Base-by-base conservation (phyloP, 2,329 filamentous ascomycete genomes). In the Claviceps sp. region DNA sequence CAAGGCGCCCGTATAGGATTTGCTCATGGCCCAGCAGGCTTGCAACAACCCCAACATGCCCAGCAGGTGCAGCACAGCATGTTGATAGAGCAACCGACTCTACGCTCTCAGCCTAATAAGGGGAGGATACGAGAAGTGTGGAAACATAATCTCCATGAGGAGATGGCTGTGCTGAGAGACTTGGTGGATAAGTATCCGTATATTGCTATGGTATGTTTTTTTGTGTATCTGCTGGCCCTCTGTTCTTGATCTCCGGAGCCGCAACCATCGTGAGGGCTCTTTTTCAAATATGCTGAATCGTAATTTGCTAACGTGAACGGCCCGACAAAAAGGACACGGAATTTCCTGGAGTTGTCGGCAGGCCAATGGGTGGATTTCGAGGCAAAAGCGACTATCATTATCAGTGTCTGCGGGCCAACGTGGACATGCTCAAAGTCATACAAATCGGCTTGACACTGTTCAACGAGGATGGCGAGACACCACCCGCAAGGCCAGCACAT, bases 381-480 rank as follows among this genome's bases (percentile, higher is more conserved):
- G 93, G 87, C 53, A 97, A 96, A 71, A 93, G 89, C 58, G 91
- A 96, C 62, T 98, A 98, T 65, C 93, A 98, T 66, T 98, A 98
- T 70, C 93, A 98, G 73, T 97, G 91, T 54, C 77, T 98, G 46
- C 86, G 93, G 55, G 94, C 89, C 61, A 98, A 98, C 65, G 93
- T 98, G 62, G 93, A 98, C 65, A 82, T 98, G 63, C 80, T 98
- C 62, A 96, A 95, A 67, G 90, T 97, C 59, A 97, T 98, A 57
- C 93, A 98, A 66, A 85, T 98, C 53, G 93, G 93, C 53, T 85
- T 98, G 60, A 95, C 91, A 3, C 74, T 98, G 16, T 97, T 96
- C 72, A 90, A 88, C 56, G 79, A 89, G 54, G 85, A 95, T 55
- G 93, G 93, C 54, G 88, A 97, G 59, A 81, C 88, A 2, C 88